Evolutionary conservation across 495 filamentous ascomycete species (phyloP).

Genomic region (Hyphodiscus hymeniophilus): DNA sequence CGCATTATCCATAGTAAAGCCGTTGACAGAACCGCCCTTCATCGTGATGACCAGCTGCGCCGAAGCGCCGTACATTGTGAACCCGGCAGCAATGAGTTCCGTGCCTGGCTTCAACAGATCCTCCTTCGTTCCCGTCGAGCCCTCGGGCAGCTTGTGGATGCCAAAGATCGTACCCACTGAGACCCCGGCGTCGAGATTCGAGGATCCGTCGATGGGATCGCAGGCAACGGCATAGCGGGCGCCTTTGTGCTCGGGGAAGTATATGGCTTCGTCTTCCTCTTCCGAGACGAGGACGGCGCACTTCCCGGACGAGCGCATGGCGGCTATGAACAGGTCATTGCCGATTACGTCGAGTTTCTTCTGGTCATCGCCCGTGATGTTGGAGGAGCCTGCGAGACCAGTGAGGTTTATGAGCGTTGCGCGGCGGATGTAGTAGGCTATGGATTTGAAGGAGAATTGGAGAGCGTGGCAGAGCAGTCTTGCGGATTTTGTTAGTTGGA

Average conservation of each 20-base stretch:
- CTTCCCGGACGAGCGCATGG: constrained; percentile 87
- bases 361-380: constrained; percentile 94
- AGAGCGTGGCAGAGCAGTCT: constrained; percentile 94
- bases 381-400: constrained; percentile 88
- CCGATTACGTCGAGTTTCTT: constrained; percentile 99
- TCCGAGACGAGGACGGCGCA: constrained; percentile 89
- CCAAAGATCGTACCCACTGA: constrained; percentile 98
- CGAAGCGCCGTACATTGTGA: constrained; percentile 99
- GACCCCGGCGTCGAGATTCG: constrained; percentile 95
- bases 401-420: constrained; percentile 95
- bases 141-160: constrained; percentile 76
- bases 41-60: constrained; percentile 96
- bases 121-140: constrained; percentile 62
- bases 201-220: constrained; percentile 96
- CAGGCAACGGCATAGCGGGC: constrained; percentile 94
- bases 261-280: constrained; percentile 87
- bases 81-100: constrained; percentile 85
- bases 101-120: constrained; percentile 83
- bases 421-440: constrained; percentile 98
- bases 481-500: constrained; percentile 10
- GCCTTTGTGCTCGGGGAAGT: constrained; percentile 68
- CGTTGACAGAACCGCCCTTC: constrained; percentile 87
- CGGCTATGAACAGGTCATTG: constrained; percentile 92
- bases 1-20: constrained; percentile 92
- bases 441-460: constrained; percentile 98